phyloP scores from a whole-genome alignment of 768 basidiomycete genomes.

The Trametes cingulata region DNA sequence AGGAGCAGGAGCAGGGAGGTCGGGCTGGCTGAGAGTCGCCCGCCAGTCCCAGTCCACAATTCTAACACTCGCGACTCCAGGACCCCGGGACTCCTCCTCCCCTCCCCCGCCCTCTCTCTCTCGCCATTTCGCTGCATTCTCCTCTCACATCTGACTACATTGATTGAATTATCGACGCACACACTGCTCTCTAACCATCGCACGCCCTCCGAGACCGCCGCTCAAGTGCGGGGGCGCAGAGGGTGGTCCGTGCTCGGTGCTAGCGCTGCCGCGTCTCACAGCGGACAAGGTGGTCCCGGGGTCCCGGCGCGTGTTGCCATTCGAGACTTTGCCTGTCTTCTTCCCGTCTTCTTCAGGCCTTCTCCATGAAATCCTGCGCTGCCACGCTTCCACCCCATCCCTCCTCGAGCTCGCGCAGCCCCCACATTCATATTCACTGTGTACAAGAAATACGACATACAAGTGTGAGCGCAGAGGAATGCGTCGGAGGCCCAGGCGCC shows the following conservation, averaged over 20 bases:
- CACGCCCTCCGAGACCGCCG: not conserved
- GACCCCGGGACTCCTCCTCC: slow-evolving; percentile 11
- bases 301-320: slow-evolving; percentile 26
- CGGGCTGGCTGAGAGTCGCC: slow-evolving; percentile 3
- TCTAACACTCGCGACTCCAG: slow-evolving; percentile 5
- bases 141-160: not conserved
- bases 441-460: not conserved
- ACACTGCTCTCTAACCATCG: not conserved
- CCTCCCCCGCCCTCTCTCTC: not conserved
- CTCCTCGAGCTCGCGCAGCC: not conserved
- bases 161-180: not conserved
- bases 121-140: not conserved
- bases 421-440: not conserved
- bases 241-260: slow-evolving; percentile 23
- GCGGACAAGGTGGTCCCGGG: slow-evolving; percentile 11
- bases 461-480: no score
- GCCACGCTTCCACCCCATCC: not conserved
- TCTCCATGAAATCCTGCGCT: slow-evolving; percentile 6
- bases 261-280: slow-evolving; percentile 10
- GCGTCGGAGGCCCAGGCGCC: no score
- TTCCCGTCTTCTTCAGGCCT: not conserved
- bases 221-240: not conserved
- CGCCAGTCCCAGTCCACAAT: slow-evolving; percentile 11
- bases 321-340: slow-evolving; percentile 21
- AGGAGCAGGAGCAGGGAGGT: not conserved